Percentiles rank a stretch among this genome's conserved stretches.
Evolutionary conservation across 805 yeast genomes (phyloP).

Genomic region (Sporopachydermia quercuum): DNA sequence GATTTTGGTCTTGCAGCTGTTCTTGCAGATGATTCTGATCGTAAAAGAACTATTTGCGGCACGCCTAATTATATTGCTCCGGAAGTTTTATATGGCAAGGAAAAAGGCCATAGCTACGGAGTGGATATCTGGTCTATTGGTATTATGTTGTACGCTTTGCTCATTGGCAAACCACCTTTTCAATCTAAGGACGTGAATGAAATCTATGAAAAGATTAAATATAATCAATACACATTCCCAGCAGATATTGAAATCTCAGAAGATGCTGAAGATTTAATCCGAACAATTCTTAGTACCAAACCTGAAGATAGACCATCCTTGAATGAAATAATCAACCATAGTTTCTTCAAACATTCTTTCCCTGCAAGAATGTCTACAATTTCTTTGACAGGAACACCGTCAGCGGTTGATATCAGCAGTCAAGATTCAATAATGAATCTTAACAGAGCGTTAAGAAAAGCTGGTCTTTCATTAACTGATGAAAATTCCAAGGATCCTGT

Average conservation of each 20-base stretch:
- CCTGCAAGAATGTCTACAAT: constrained; percentile 54
- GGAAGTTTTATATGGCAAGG: constrained; percentile 80
- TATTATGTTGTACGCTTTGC: constrained; percentile 84
- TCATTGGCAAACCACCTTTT: constrained; percentile 93
- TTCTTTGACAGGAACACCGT: constrained; percentile 51
- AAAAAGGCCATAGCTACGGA: constrained; percentile 79
- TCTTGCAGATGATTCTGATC: constrained; percentile 52
- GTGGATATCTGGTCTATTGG: constrained; percentile 98
- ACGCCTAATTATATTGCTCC: constrained; percentile 99
- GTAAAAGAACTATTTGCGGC: constrained; percentile 92
- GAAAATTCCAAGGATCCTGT: constrained; percentile 43
- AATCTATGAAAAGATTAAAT: constrained; percentile 73
- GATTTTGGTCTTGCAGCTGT: constrained; percentile 98
- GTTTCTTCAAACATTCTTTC: constrained; percentile 74
- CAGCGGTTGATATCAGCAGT: constrained; percentile 35
- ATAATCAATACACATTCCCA: constrained; percentile 71
- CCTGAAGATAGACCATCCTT: constrained; percentile 74
- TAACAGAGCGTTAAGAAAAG: constrained; percentile 43
- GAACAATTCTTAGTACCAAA: constrained; percentile 57
- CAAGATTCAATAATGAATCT: constrained; percentile 56
- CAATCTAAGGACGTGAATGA: constrained; percentile 89
- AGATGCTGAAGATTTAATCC: constrained; percentile 61
- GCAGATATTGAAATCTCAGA: constrained; percentile 46
- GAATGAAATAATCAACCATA: constrained; percentile 63
- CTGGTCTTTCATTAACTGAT: constrained; percentile 30